Evolutionary conservation across 2,329 filamentous ascomycete species (phyloP).

Genomic region (Tolypocladium inflatum): DNA sequence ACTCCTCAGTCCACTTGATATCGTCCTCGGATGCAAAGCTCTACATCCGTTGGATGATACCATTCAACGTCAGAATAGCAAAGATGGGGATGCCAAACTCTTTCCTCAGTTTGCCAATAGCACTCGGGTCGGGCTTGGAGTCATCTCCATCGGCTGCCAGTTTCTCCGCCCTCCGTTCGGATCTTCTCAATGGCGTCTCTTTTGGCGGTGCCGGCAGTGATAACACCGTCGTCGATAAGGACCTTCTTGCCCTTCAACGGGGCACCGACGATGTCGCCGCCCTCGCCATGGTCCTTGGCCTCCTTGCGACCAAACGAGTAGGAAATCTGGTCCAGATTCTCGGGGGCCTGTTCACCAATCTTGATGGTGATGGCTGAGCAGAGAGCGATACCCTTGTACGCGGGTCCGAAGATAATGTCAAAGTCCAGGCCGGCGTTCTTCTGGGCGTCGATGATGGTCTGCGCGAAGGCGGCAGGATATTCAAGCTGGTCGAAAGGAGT

Average conservation of each 20-base stretch:
- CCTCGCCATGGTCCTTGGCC: constrained; percentile 91
- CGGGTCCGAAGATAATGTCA: constrained; percentile 86
- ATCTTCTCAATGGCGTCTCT: constrained; percentile 89
- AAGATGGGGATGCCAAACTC: constrained; percentile 78
- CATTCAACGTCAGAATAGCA: constrained; percentile 76
- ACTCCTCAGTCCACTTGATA: constrained; percentile 61
- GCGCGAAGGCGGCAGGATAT: constrained; percentile 75
- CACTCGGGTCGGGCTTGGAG: constrained; percentile 61
- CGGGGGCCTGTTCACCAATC: constrained; percentile 58
- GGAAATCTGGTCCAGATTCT: constrained; percentile 57
- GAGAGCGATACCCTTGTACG: constrained; percentile 96
- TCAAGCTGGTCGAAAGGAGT: too few species aligned
- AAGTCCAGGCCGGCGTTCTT: constrained; percentile 42
- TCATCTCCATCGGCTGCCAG: constrained; percentile 57
- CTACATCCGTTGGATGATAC: constrained; percentile 65
- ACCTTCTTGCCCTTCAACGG: constrained; percentile 75
- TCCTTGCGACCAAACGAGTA: constrained; percentile 97
- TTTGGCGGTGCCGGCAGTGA: constrained; percentile 91
- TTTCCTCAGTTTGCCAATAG: constrained; percentile 75
- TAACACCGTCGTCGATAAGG: constrained; percentile 91
- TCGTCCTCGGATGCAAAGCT: constrained; percentile 52
- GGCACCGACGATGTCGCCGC: constrained; percentile 84
- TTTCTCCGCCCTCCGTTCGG: constrained; percentile 78
- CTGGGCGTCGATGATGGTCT: constrained; percentile 44
- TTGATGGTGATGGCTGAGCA: constrained; percentile 68